Percentiles rank a stretch among this genome's conserved stretches.
Evolutionary conservation across 2,329 filamentous ascomycete species (phyloP).

Genomic region (Ramularia endophylla): DNA sequence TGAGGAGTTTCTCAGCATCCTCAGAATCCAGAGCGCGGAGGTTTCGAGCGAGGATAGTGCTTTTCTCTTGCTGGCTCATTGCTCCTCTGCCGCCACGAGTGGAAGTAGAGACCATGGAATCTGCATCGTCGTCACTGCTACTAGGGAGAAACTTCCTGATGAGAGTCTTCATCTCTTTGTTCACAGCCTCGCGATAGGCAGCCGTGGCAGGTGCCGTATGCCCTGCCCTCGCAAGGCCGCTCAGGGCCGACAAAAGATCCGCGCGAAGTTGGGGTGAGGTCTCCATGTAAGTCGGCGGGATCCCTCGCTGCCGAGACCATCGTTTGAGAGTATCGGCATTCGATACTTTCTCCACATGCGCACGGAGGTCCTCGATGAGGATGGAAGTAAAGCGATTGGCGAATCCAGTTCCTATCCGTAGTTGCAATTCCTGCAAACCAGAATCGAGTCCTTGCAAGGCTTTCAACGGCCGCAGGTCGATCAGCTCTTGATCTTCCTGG

Average conservation of each 20-base stretch:
- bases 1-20: constrained; percentile 77
- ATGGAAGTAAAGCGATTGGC: constrained; percentile 73
- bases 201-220: constrained; percentile 76
- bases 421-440: constrained; percentile 69
- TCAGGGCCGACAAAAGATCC: constrained; percentile 63
- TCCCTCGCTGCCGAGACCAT: constrained; percentile 55
- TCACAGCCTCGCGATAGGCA: constrained; percentile 73
- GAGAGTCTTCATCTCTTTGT: constrained; percentile 79
- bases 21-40: constrained; percentile 74
- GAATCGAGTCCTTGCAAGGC: constrained; percentile 74
- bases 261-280: constrained; percentile 65
- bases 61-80: constrained; percentile 79
- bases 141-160: constrained; percentile 83
- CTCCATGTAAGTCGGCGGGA: constrained; percentile 71
- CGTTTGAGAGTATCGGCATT: constrained; percentile 69
- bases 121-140: constrained; percentile 88
- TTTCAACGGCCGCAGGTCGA: constrained; percentile 69
- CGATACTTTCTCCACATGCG: constrained; percentile 71
- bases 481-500: constrained; percentile 33
- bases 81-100: constrained; percentile 61
- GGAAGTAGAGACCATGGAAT: constrained; percentile 79
- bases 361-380: constrained; percentile 70
- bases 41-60: constrained; percentile 79
- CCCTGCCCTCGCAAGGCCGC: constrained; percentile 73
- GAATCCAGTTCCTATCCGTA: constrained; percentile 79